A percentile compares a stretch with the other conserved stretches of the same genome.
phyloP scores from a whole-genome alignment of 176 grass and related monocot species.

The Rhynchospora tenuis region DNA sequence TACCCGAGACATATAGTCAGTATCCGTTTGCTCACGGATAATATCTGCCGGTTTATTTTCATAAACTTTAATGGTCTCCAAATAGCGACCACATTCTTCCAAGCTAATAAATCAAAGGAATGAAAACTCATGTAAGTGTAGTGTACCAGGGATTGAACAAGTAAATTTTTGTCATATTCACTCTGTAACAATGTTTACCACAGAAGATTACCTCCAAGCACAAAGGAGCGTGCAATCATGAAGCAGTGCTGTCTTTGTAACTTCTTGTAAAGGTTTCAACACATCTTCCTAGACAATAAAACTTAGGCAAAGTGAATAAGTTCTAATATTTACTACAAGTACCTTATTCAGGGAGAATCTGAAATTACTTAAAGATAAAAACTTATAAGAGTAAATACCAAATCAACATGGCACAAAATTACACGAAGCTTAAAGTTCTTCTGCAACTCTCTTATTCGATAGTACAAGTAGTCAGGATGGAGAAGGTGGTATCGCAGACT shows the following conservation, averaged over 20 bases:
- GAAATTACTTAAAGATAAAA: not conserved
- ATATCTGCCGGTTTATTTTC: slow-evolving; percentile 93
- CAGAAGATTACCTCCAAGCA: slow-evolving; percentile 67
- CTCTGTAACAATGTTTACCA: not conserved
- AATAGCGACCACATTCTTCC: slow-evolving; percentile 90
- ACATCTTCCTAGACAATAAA: slow-evolving; percentile 77
- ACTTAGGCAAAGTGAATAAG: not conserved
- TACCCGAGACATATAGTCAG: slow-evolving; percentile 94
- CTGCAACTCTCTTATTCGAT: slow-evolving; percentile 87
- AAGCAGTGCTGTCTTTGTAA: slow-evolving; percentile 79
- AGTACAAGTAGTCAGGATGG: slow-evolving; percentile 94
- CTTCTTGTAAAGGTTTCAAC: slow-evolving; percentile 83
- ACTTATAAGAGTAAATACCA: slow-evolving; percentile 47
- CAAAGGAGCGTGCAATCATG: slow-evolving; percentile 97
- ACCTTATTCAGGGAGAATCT: not conserved
- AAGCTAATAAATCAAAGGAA: slow-evolving; percentile 42
- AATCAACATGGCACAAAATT: slow-evolving; percentile 88
- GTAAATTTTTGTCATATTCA: not conserved
- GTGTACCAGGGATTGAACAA: not conserved
- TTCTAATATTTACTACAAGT: not conserved
- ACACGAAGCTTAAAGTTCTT: slow-evolving; percentile 84
- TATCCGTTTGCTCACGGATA: slow-evolving; percentile 76
- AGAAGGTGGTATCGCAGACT: slow-evolving; percentile 95
- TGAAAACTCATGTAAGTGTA: not conserved
- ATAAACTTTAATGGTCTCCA: slow-evolving; percentile 99